Conservation (phyloP, 371 early-diverging fungal genomes). For the Apophysomyces sp. region DNA sequence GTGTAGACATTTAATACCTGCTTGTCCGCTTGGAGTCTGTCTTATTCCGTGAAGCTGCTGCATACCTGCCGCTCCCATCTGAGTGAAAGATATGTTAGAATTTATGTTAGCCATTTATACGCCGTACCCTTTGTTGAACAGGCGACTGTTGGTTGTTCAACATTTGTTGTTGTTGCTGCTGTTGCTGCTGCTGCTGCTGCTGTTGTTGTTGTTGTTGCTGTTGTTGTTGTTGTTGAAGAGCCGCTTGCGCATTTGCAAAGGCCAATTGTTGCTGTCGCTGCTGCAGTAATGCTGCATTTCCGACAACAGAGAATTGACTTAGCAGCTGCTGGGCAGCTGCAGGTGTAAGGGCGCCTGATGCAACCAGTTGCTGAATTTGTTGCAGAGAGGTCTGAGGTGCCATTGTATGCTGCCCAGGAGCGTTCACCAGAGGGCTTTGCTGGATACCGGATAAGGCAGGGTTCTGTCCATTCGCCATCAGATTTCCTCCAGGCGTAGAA, state of each 20-base stretch:
- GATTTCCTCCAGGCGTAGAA: constrained; percentile 5
- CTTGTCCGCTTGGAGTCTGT: constrained; percentile 3
- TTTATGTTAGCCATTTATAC: too few species aligned
- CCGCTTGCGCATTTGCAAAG: neutral
- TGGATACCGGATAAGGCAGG: constrained; percentile 12
- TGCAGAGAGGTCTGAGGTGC: constrained; percentile 26
- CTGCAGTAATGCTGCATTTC: constrained; percentile 11
- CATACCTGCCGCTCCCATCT: constrained; percentile 5
- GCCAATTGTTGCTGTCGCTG: constrained; percentile 14
- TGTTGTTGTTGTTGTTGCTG: constrained; percentile 20
- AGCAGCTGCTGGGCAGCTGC: constrained; percentile 32
- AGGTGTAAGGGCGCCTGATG: constrained; percentile 21
- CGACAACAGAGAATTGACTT: constrained; percentile 26
- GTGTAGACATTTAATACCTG: too few species aligned
- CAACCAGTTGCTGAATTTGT: constrained; percentile 34
- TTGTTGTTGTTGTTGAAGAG: constrained; percentile 14
- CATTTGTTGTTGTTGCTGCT: constrained; percentile 5
- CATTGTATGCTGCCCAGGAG: constrained; percentile 13
- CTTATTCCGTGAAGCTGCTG: constrained; percentile 6
- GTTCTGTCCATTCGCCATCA: constrained; percentile 4
- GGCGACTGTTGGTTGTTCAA: constrained; percentile 11
- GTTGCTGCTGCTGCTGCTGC: constrained; percentile 13
- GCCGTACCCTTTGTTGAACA: neutral
- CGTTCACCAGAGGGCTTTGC: constrained; percentile 24
- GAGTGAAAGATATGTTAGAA: neutral